Base-by-base conservation (phyloP, 2,329 filamentous ascomycete species). In the Alternaria novae-zelandiae region DNA sequence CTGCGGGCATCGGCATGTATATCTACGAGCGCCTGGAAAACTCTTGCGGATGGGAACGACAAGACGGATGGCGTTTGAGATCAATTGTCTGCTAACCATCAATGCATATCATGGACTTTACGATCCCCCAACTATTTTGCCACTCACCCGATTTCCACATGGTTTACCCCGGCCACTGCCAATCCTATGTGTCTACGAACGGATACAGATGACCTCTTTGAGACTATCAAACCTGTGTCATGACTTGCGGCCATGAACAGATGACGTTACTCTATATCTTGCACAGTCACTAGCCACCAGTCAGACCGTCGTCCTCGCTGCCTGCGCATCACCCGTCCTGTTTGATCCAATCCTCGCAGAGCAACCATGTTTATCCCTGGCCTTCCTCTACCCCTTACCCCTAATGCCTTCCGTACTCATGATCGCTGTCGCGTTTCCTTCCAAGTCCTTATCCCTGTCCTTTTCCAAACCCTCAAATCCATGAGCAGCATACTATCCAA, bases 71-170 rank as follows among this genome's bases (percentile, higher is more conserved):
- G 78, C 78, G 78, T 80, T 79, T 74, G 70, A 79, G 75, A 77
- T 75, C 73, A 70, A 70, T 75, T 73, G 72, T 75, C 70, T 76
- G 70, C 75, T 78, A 73, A 78, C 73, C 77, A 75, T 74, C 73
- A 75, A 79, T 79, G 78, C 78, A 80, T 79, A 78, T 77, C 75
- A 79, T 78, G 75, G 75, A 76, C 74, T 74, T 78, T 73, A 74
- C 63, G 67, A 74, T 71, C 73, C 59, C 53, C 55, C 60, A 57
- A 67, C 32, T 53, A 64, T 45, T 60, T 57, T 56, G 59, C 51
- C 64, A 60, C 62, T 55, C 56, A 17, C 20, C 23, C 50, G 20
- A 53, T 53, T 53, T 41, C 30, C 20, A 23, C 36, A 41, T 25
- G 21, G 10, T 36, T 53, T 36, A 15, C 30, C 11, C 17, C 20